Conservation (phyloP, 768 basidiomycete genomes). For the Serendipita sp. region DNA sequence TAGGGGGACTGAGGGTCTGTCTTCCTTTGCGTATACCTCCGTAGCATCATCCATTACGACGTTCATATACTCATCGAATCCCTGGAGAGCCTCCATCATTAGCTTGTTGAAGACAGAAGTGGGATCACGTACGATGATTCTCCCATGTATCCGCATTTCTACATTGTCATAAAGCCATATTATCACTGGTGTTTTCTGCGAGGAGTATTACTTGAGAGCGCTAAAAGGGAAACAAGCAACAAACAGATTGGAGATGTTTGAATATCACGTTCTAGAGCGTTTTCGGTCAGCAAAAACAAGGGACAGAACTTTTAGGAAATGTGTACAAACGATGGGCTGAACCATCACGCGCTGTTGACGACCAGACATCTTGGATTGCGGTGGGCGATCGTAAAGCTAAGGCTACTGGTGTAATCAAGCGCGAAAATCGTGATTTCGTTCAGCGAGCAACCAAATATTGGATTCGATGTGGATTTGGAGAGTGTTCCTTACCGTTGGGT, state of each 20-base stretch:
- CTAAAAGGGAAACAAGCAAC: conserved; percentile 10
- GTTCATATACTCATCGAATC: conserved; percentile 99
- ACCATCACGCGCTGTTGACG: conserved; percentile 97
- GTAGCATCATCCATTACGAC: conserved; percentile 84
- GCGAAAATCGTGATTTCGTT: background rate
- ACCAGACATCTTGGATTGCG: conserved; percentile 54
- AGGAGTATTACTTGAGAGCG: conserved; percentile 3
- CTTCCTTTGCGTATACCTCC: conserved; percentile 83
- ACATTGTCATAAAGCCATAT: conserved; percentile 97
- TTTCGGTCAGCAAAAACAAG: background rate
- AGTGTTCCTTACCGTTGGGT: background rate
- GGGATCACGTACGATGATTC: conserved; percentile 66
- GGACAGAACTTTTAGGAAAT: too few relatives aligned
- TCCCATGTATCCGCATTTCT: conserved; percentile 91
- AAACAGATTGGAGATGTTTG: conserved; percentile 84
- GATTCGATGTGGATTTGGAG: background rate
- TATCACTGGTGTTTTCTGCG: conserved; percentile 62
- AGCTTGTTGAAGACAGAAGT: conserved; percentile 8
- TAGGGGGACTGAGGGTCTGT: conserved; percentile 60
- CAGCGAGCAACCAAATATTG: too few relatives aligned
- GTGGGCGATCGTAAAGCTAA: background rate
- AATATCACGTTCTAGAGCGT: conserved; percentile 77
- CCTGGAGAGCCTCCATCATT: conserved; percentile 31
- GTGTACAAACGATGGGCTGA: conserved; percentile 80
- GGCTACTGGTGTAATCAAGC: background rate